Evolutionary conservation across 208 protist species (phyloP), one percentile per base, ranked within the genome.

Genomic region (Trypanosoma mega): DNA sequence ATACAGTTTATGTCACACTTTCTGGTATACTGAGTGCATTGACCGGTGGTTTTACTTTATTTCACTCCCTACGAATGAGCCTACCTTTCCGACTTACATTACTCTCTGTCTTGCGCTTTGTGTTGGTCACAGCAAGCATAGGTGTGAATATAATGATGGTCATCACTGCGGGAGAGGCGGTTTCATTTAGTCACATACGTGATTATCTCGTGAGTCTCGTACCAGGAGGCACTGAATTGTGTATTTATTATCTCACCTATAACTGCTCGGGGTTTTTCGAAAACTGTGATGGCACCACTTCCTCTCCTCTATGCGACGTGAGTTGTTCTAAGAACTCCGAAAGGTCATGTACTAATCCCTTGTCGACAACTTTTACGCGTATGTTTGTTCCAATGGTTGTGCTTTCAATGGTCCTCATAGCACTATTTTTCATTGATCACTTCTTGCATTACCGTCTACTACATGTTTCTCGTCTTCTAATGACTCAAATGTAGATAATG

Each of bases 11-110:
- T 24, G 39, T 88, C 0, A 73, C 64, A 49, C 41, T 66, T 14
- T 66, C 60, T 8, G 52, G 72, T 7, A 37, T 81, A 24, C 12
- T 78, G 6, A 60, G 63, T 9, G 8, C 78, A 1, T 23, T 83
- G 16, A 49, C 68, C 18, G 60, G 68, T 29, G 30, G 33, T n/a
- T 61, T 75, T 31, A 80, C 80, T 23, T 36, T 57, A 20, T 58
- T 78, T 49, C 84, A 91, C 51, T 33, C 80, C 2, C 24, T 82
- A 30, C 69, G 74, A 33, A 91, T 91, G 84, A 41, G 60, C 0
- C 29, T 91, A 5, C 80, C 82, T 43, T 0, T 76, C 21, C 43
- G 12, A 2, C 34, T 67, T 34, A 46, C 33, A 12, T 24, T 61
- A 48, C 49, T 59, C 24, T 24, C 31, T 24, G 29, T 55, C 12